A percentile compares a stretch with the other conserved stretches of the same genome.
These are phyloP conservation scores for Coemansia sp. DNA, from an alignment of 192 early-diverging fungal species.

Conservation along the genomic window DNA sequence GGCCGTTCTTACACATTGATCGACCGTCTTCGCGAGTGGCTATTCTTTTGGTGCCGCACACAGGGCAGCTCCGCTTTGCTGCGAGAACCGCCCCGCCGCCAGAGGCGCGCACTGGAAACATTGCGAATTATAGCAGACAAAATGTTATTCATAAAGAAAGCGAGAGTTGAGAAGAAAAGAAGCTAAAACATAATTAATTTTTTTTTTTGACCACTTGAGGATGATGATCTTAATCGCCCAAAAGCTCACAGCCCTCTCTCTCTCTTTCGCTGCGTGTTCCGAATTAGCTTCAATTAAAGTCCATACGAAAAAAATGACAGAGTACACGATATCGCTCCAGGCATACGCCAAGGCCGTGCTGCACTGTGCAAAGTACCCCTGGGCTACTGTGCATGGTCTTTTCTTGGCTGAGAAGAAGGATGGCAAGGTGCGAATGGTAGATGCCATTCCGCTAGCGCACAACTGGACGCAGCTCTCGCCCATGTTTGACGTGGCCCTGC, in stretches of 20 bases:
- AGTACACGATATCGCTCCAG: constrained; percentile 55
- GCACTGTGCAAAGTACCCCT: constrained; percentile 85
- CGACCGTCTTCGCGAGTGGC: constrained; percentile 40
- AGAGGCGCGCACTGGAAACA: constrained; percentile 3
- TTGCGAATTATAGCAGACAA: neutral
- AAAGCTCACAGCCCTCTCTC: neutral
- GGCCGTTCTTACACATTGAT: constrained; percentile 45
- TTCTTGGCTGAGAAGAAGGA: constrained; percentile 60
- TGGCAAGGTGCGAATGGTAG: constrained; percentile 52
- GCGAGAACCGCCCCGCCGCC: constrained; percentile 13
- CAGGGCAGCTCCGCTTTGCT: constrained; percentile 36
- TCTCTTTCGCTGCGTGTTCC: neutral
- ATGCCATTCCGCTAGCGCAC: constrained; percentile 86
- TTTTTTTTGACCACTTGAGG: neutral
- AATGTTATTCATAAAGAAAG: constrained; percentile 1
- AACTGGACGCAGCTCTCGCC: constrained; percentile 77
- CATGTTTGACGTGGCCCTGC: constrained; percentile 83
- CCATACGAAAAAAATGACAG: constrained; percentile 21
- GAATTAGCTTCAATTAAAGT: neutral
- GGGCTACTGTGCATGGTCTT: constrained; percentile 74
- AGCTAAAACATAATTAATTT: neutral
- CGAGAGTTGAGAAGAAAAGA: neutral
- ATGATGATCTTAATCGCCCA: neutral
- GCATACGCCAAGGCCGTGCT: constrained; percentile 78
- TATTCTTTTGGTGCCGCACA: constrained; percentile 47